Evolutionary conservation across 2,329 filamentous ascomycete genomes (phyloP).

Genomic region (Fusarium ramigenum): DNA sequence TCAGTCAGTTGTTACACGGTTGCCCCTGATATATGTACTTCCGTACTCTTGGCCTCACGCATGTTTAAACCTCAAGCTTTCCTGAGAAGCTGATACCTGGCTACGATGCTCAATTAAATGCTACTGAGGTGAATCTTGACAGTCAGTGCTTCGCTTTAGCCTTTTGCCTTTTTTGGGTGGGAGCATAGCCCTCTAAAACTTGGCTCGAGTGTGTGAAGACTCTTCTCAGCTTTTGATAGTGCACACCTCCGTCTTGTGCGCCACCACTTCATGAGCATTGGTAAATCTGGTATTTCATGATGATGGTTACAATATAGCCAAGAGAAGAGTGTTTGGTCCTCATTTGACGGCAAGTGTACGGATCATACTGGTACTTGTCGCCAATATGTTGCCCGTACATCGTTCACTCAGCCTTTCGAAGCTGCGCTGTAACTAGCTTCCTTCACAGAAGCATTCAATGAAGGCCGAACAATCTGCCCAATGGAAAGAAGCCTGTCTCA

Average conservation of each 20-base stretch:
- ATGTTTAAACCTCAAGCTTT: background rate
- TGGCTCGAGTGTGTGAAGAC: slow-evolving; percentile 40
- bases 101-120: background rate
- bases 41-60: background rate
- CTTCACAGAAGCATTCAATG: background rate
- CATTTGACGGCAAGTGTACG: background rate
- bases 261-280: slow-evolving; percentile 29
- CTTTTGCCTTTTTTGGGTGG: slow-evolving; percentile 27
- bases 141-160: slow-evolving; percentile 11
- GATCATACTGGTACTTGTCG: background rate
- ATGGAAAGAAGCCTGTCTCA: slow-evolving; percentile 15
- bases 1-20: background rate
- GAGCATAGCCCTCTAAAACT: slow-evolving; percentile 26
- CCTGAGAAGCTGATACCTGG: background rate
- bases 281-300: slow-evolving; percentile 18
- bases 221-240: slow-evolving; percentile 35
- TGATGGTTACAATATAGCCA: slow-evolving; percentile 12
- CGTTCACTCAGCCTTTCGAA: slow-evolving; percentile 7
- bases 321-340: background rate
- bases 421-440: background rate
- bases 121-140: slow-evolving; percentile 2
- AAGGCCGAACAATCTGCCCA: slow-evolving; percentile 1
- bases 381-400: background rate
- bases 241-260: slow-evolving; percentile 38
- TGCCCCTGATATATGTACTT: background rate